A percentile compares a stretch with the other conserved stretches of the same genome.
Evolutionary conservation across 1,284 basidiomycete species (phyloP).

Genomic region (Rhizoctonia solani): DNA sequence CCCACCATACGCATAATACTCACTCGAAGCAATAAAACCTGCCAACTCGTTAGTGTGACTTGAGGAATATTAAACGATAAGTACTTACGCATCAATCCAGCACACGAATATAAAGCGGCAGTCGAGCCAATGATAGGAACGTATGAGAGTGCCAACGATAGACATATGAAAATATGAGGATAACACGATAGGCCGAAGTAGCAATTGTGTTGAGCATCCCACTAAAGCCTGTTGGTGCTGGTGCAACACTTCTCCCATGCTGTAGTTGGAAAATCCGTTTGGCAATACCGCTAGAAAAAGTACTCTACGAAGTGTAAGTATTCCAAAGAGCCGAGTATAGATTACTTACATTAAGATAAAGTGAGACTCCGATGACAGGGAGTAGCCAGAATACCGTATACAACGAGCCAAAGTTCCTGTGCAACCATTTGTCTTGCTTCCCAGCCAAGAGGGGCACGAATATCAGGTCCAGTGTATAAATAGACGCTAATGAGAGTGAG

Average conservation of each 20-base stretch:
- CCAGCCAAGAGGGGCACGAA: constrained; percentile 69
- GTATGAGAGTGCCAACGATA: constrained; percentile 65
- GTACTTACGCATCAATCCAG: constrained; percentile 79
- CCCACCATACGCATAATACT: constrained; percentile 42
- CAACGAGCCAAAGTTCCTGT: constrained; percentile 70
- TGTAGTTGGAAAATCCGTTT: constrained; percentile 68
- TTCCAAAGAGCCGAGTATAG: background rate
- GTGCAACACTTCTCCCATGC: constrained; percentile 60
- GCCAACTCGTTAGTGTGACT: constrained; percentile 30
- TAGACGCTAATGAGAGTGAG: constrained; percentile 64
- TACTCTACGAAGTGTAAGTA: constrained; percentile 53
- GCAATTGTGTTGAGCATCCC: constrained; percentile 73
- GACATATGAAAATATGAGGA: constrained; percentile 79
- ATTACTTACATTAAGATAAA: constrained; percentile 72
- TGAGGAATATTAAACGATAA: constrained; percentile 15
- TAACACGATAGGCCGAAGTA: constrained; percentile 73
- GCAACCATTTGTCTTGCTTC: constrained; percentile 59
- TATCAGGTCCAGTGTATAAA: constrained; percentile 71
- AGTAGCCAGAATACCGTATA: constrained; percentile 76
- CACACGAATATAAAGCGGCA: constrained; percentile 73
- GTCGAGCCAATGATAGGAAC: constrained; percentile 66
- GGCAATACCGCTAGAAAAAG: constrained; percentile 73
- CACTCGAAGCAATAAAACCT: constrained; percentile 90
- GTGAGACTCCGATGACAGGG: constrained; percentile 68
- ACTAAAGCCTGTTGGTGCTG: constrained; percentile 59